These are phyloP conservation scores for Solanum paucissectum DNA, from an alignment of 257 asterid genomes.

Conservation along the genomic window DNA sequence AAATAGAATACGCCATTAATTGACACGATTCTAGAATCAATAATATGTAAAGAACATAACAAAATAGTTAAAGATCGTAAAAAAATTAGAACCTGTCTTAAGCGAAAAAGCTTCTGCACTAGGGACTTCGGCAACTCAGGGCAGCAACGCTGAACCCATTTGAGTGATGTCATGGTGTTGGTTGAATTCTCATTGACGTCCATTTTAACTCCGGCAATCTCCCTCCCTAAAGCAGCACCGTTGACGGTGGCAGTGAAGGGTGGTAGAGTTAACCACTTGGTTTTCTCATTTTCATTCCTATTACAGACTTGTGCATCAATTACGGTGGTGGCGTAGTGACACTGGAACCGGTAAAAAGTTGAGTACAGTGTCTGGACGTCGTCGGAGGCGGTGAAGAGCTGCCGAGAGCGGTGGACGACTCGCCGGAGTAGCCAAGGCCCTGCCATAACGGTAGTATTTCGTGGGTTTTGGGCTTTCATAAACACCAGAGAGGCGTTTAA, in stretches of 20 bases:
- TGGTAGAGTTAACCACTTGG: constrained; percentile 55
- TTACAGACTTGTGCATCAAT: constrained; percentile 9
- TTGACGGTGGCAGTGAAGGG: constrained; percentile 42
- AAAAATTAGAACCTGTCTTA: constrained; percentile 47
- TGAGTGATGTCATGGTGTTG: constrained; percentile 45
- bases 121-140: constrained; percentile 77
- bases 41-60: not conserved
- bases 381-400: not conserved
- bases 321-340: constrained; percentile 18
- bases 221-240: constrained; percentile 46
- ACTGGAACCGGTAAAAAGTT: not conserved
- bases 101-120: constrained; percentile 86
- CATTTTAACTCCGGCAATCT: constrained; percentile 19
- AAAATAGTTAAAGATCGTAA: not conserved
- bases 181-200: not conserved
- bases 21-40: not conserved
- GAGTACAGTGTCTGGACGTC: not conserved
- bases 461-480: constrained; percentile 7
- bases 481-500: not conserved
- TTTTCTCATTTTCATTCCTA: constrained; percentile 4
- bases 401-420: constrained; percentile 25
- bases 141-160: constrained; percentile 75
- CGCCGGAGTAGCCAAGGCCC: constrained; percentile 34
- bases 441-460: constrained; percentile 25
- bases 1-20: not conserved